Base-by-base conservation (phyloP, 352 stramenopile species). In the Globisporangium canariense region DNA sequence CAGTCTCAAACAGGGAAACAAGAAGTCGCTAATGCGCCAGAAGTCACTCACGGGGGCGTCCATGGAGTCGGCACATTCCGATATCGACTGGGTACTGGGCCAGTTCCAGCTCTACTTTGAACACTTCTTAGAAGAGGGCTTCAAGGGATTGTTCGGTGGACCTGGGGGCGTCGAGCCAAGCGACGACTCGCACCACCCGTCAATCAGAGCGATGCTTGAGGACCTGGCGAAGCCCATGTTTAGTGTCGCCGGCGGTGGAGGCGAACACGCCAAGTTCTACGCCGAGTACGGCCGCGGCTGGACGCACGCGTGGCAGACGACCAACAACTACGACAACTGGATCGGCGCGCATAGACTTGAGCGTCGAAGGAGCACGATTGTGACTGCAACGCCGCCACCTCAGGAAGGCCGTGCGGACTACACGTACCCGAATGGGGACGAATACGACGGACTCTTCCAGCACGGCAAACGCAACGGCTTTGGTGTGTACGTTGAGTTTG, bases 381-480 rank as follows among this genome's bases (percentile, higher is more conserved):
- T 46, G 4, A 67, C 56, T 3, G 10, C 36, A 0, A 62, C 60
- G 32, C 71, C 70, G 0, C 70, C 79, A 16, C 84, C 84, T 4
- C 54, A 77, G 6, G 71, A 88, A 62, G 84, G 84, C 0, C 71
- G 66, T 4, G 68, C 73, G 0, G 66, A 43, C 0, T 93, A 90
- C 55, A 80, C 67, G 14, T 93, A 93, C 50, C 58, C 73, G 18
- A 91, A 87, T 58, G 86, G 86, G 0, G 88, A 96, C 55, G 77
- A 82, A 57, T 96, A 95, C 59, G 84, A 91, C 4, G 88, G 88
- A 5, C 63, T 84, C 9, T 93, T 93, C 68, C 55, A 71, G 34
- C 56, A 73, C n/a, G 76, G 82, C 1, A 90, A 77, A 53, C 79
- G 88, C 54, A 77, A 96, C 47, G 86, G 88, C 45, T 82, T 75